Evolutionary conservation across 2,329 filamentous ascomycete species (phyloP).

Genomic region (Pseudopyricularia cyperi): DNA sequence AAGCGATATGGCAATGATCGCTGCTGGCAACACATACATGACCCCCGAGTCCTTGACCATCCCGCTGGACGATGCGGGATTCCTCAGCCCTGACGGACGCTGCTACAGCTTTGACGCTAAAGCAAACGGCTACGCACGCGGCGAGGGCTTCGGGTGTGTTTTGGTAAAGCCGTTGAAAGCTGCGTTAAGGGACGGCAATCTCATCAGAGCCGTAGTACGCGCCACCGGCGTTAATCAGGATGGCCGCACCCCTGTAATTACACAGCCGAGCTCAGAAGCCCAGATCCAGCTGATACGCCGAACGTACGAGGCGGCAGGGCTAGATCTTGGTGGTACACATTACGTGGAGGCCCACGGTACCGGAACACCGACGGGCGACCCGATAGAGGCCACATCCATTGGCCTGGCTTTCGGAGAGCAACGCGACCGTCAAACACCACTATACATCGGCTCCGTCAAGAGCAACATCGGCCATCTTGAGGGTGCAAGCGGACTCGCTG

Average conservation of each 20-base stretch:
- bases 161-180: constrained; percentile 27
- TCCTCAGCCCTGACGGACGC: constrained; percentile 9
- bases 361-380: constrained; percentile 27
- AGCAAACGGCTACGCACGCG: constrained; percentile 31
- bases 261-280: constrained; percentile 20
- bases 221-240: constrained; percentile 22
- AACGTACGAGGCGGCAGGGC: constrained; percentile 16
- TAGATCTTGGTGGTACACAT: constrained; percentile 4
- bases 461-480: constrained; percentile 17
- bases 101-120: constrained; percentile 21
- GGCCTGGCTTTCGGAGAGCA: constrained; percentile 10
- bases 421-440: constrained; percentile 2
- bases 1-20: constrained; percentile 15
- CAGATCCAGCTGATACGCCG: constrained; percentile 19
- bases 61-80: constrained; percentile 3
- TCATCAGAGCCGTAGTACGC: constrained; percentile 19
- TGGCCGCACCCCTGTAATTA: constrained; percentile 25
- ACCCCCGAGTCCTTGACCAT: neutral
- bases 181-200: constrained; percentile 27
- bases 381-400: constrained; percentile 20
- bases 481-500: constrained; percentile 12
- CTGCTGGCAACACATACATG: neutral
- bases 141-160: constrained; percentile 26
- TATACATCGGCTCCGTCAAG: constrained; percentile 12
- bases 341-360: constrained; percentile 26